Conservation (phyloP, 176 grass and related monocot genomes). For the Aegilops bicornis region DNA sequence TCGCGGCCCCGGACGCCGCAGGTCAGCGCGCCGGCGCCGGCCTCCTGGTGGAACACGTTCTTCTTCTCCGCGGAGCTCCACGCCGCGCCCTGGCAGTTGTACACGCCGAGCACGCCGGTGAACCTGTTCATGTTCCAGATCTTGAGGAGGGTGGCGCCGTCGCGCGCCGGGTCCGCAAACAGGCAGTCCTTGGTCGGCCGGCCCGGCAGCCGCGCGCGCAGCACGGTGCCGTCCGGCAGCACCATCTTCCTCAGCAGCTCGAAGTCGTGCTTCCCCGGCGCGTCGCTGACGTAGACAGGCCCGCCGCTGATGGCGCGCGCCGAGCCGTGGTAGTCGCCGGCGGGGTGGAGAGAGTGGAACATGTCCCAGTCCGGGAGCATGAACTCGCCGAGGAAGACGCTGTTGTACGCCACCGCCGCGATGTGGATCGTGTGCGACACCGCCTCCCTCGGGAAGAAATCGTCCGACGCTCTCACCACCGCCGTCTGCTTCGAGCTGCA, state of each 20-base stretch:
- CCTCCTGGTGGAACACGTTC: constrained; percentile 65
- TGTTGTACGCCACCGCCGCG: constrained; percentile 89
- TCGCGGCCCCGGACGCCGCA: constrained; percentile 57
- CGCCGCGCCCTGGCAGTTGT: constrained; percentile 97
- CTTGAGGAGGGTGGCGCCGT: constrained; percentile 88
- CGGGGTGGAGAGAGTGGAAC: constrained; percentile 91
- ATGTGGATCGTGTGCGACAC: constrained; percentile 96
- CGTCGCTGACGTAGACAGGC: constrained; percentile 90
- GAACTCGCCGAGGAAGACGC: constrained; percentile 92
- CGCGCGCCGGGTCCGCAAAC: constrained; percentile 76
- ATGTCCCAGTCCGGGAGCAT: constrained; percentile 99
- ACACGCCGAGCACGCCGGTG: constrained; percentile 83
- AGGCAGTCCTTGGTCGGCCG: constrained; percentile 87
- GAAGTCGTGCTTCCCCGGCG: constrained; percentile 88
- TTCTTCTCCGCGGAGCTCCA: constrained; percentile 93
- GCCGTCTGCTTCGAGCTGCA: constrained; percentile 91
- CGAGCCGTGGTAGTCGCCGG: constrained; percentile 89
- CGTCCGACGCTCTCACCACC: constrained; percentile 86
- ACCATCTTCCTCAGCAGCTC: constrained; percentile 85
- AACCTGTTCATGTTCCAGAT: constrained; percentile 99
- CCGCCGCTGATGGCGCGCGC: constrained; percentile 91
- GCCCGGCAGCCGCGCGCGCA: constrained; percentile 71
- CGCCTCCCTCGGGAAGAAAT: constrained; percentile 84
- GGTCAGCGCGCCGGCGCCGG: constrained; percentile 51
- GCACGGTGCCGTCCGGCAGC: constrained; percentile 83